These are phyloP conservation scores for Camptophora hylomeconis DNA, from an alignment of 2,329 filamentous ascomycete species.

Conservation along the genomic window DNA sequence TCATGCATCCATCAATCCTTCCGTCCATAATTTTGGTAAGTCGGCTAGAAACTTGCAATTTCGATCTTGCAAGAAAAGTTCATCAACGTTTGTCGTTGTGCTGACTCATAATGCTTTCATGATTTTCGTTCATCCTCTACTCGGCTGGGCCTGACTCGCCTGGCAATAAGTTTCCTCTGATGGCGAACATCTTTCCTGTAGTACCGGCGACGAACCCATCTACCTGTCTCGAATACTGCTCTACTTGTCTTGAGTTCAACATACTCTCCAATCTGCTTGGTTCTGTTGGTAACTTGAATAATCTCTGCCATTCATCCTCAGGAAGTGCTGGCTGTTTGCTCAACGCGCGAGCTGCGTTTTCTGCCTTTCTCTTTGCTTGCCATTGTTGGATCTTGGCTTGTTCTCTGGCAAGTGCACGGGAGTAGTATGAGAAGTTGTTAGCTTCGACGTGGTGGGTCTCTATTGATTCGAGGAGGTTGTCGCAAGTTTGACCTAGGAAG, in stretches of 20 bases:
- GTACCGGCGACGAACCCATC: conserved; percentile 89
- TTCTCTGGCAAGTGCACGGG: conserved; percentile 83
- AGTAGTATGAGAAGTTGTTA: conserved; percentile 98
- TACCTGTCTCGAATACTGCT: conserved; percentile 95
- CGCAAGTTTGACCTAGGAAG: conserved; percentile 95
- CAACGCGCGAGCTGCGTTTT: conserved; percentile 72
- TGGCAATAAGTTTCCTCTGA: conserved; percentile 56
- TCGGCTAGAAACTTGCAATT: too few relatives aligned
- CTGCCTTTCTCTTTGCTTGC: conserved; percentile 92
- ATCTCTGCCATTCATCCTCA: conserved; percentile 94
- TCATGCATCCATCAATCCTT: too few relatives aligned
- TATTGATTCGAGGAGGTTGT: conserved; percentile 89
- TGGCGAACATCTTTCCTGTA: conserved; percentile 95
- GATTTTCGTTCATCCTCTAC: too few relatives aligned
- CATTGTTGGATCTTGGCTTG: conserved; percentile 93
- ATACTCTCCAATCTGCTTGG: conserved; percentile 86
- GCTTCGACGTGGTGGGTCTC: conserved; percentile 97
- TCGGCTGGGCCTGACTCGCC: conserved; percentile 28
- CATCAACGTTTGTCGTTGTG: too few relatives aligned
- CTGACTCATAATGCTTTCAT: too few relatives aligned
- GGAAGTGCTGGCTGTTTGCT: conserved; percentile 82
- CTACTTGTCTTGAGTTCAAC: conserved; percentile 88
- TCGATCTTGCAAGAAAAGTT: too few relatives aligned
- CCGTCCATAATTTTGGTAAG: too few relatives aligned
- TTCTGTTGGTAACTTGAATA: conserved; percentile 96